These are phyloP conservation scores for Ganoderma sinense DNA, from an alignment of 1,284 basidiomycete species.

Conservation along the genomic window DNA sequence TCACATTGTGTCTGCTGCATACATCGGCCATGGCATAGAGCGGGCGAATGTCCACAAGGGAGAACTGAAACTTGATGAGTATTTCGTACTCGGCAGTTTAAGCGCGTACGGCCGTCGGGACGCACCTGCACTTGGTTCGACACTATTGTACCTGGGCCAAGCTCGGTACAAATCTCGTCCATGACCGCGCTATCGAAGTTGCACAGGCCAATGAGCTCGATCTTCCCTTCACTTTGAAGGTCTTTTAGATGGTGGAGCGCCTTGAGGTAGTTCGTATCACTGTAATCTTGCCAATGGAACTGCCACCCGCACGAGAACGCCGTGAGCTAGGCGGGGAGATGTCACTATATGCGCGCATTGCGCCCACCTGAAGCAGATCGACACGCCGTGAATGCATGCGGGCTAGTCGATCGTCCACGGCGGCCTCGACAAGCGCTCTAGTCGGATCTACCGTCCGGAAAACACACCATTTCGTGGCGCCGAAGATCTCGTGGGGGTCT, in stretches of 20 bases:
- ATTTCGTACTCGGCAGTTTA: not conserved
- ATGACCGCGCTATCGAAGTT: conserved; percentile 81
- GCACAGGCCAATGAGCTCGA: conserved; percentile 75
- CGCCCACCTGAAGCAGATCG: conserved; percentile 75
- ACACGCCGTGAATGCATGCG: conserved; percentile 58
- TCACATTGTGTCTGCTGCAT: conserved; percentile 74
- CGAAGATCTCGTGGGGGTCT: conserved; percentile 56
- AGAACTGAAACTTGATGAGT: conserved; percentile 61
- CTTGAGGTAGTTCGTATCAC: conserved; percentile 69
- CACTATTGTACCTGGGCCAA: conserved; percentile 73
- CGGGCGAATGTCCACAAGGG: conserved; percentile 79
- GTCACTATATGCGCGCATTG: not conserved
- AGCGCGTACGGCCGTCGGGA: not conserved
- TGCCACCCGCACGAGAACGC: conserved; percentile 37
- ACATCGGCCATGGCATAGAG: conserved; percentile 80
- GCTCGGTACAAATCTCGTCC: conserved; percentile 79
- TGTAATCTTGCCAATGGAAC: conserved; percentile 87
- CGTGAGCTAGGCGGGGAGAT: not conserved
- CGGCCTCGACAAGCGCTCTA: conserved; percentile 65
- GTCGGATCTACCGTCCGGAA: conserved; percentile 65
- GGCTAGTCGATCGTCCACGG: conserved; percentile 70
- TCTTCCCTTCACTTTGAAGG: conserved; percentile 66
- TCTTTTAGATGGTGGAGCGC: conserved; percentile 67
- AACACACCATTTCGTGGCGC: conserved; percentile 86
- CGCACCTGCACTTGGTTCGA: conserved; percentile 85